A percentile compares a stretch with the other conserved stretches of the same genome.
Conservation (phyloP, 2,329 filamentous ascomycete species). For the Plenodomus tracheiphilus region DNA sequence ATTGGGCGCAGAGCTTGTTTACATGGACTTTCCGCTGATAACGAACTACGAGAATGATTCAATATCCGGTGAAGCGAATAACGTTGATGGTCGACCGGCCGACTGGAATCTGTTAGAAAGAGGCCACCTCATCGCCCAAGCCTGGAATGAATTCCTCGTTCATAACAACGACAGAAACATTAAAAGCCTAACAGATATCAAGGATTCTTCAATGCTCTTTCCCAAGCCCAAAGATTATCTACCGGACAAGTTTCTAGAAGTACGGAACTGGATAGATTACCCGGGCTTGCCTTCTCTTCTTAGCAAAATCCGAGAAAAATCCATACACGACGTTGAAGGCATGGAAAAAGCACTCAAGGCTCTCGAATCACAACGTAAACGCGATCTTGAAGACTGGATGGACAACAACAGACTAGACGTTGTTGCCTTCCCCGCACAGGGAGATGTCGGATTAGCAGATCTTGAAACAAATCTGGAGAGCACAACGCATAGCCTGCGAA, state of each 20-base stretch:
- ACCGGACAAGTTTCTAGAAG: conserved; percentile 46
- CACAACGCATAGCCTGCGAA: conserved; percentile 47
- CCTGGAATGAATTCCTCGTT: conserved; percentile 57
- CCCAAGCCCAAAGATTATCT: conserved; percentile 43
- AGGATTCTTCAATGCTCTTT: conserved; percentile 44
- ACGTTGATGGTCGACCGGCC: conserved; percentile 48
- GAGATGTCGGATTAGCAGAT: conserved; percentile 56
- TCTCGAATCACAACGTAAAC: conserved; percentile 55
- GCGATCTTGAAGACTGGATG: conserved; percentile 58
- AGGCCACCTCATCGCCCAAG: conserved; percentile 54
- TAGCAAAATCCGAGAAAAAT: conserved; percentile 25
- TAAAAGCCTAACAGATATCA: conserved; percentile 44
- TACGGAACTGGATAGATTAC: conserved; percentile 47
- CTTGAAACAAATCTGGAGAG: conserved; percentile 46
- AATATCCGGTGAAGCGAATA: conserved; percentile 42
- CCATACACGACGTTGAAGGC: conserved; percentile 49
- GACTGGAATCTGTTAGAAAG: conserved; percentile 55
- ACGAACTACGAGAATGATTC: conserved; percentile 52
- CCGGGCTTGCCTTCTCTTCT: conserved; percentile 35
- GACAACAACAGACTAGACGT: conserved; percentile 47
- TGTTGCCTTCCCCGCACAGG: conserved; percentile 55
- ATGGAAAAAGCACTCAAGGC: conserved; percentile 50
- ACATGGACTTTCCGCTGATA: conserved; percentile 52
- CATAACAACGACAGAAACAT: conserved; percentile 48
- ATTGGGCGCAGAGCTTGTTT: conserved; percentile 49